Evolutionary conservation across 441 rosid genomes (phyloP).

Genomic region (Euphorbia schlechtendalii): DNA sequence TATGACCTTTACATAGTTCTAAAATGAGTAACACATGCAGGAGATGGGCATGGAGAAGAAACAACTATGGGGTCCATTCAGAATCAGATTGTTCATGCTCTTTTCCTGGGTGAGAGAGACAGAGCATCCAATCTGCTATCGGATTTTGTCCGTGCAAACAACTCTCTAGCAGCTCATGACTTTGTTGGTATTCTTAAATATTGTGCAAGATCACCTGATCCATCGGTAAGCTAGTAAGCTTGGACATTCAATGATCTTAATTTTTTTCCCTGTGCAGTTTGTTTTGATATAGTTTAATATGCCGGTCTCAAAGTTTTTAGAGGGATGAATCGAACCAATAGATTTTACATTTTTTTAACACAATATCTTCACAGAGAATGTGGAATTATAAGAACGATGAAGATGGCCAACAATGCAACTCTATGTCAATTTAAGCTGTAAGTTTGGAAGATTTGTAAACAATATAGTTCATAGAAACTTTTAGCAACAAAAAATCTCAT

Average conservation of each 20-base stretch:
- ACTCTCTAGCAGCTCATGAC: conserved; percentile 34
- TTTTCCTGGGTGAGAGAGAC: conserved; percentile 53
- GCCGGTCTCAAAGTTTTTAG: too few species aligned
- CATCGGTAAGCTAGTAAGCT: conserved; percentile 53
- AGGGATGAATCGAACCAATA: neutral
- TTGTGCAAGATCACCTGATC: conserved; percentile 72
- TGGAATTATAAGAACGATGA: neutral
- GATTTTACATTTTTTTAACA: too few species aligned
- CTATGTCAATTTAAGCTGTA: neutral
- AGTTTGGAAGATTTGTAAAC: neutral
- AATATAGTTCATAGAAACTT: neutral
- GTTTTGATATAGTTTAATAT: neutral
- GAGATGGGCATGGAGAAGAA: conserved; percentile 28
- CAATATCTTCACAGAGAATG: neutral
- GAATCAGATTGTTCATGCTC: conserved; percentile 57
- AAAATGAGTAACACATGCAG: conserved; percentile 27
- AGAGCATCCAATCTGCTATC: conserved; percentile 62
- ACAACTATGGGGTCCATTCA: conserved; percentile 29
- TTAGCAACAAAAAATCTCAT: neutral
- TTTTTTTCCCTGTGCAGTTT: neutral
- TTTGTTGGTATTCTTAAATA: conserved; percentile 49
- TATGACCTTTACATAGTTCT: neutral
- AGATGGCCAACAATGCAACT: neutral
- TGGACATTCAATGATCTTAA: conserved; percentile 13
- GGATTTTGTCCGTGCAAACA: conserved; percentile 33